These are phyloP conservation scores for Paecilomyces dactylethromorphus DNA, from an alignment of 2,329 filamentous ascomycete species.

Conservation along the genomic window DNA sequence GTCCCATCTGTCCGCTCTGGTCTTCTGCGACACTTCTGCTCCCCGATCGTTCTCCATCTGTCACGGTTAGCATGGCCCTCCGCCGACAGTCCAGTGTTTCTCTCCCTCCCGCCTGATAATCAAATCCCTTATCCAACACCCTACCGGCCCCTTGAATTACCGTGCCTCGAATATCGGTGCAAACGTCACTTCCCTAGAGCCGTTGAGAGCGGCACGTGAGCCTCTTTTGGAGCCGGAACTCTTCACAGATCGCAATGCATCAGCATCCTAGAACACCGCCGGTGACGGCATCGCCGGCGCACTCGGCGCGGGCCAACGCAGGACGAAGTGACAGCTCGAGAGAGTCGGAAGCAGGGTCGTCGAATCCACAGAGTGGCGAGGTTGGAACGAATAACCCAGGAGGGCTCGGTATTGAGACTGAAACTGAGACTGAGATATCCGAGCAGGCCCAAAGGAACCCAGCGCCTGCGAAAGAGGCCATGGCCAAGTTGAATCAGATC, in stretches of 20 bases:
- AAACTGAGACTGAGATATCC: slow-evolving; percentile 39
- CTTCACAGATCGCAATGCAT: slow-evolving; percentile 59
- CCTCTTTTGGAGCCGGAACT: not conserved
- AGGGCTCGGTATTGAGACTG: slow-evolving; percentile 46
- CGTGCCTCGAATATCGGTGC: not conserved
- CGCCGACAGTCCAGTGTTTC: slow-evolving; percentile 20
- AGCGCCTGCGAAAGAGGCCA: slow-evolving; percentile 57
- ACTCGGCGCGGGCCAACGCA: slow-evolving; percentile 65
- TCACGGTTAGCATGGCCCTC: slow-evolving; percentile 35
- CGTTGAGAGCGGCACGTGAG: not conserved
- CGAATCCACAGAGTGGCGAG: slow-evolving; percentile 49
- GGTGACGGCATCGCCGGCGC: slow-evolving; percentile 65
- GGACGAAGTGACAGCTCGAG: slow-evolving; percentile 67
- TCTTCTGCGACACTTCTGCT: not conserved
- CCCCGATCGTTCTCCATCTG: slow-evolving; percentile 7
- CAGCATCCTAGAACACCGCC: slow-evolving; percentile 77
- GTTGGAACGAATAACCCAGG: slow-evolving; percentile 44
- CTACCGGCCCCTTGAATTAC: not conserved
- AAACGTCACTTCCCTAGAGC: not conserved
- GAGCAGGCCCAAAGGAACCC: slow-evolving; percentile 36
- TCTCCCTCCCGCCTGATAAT: slow-evolving; percentile 29
- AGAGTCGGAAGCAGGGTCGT: slow-evolving; percentile 48
- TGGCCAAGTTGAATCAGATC: slow-evolving; percentile 84
- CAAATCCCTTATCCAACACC: not conserved
- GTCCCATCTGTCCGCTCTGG: slow-evolving; percentile 5